Evolutionary conservation across 2,329 filamentous ascomycete genomes (phyloP).

Genomic region (Mycosphaerella sp.): DNA sequence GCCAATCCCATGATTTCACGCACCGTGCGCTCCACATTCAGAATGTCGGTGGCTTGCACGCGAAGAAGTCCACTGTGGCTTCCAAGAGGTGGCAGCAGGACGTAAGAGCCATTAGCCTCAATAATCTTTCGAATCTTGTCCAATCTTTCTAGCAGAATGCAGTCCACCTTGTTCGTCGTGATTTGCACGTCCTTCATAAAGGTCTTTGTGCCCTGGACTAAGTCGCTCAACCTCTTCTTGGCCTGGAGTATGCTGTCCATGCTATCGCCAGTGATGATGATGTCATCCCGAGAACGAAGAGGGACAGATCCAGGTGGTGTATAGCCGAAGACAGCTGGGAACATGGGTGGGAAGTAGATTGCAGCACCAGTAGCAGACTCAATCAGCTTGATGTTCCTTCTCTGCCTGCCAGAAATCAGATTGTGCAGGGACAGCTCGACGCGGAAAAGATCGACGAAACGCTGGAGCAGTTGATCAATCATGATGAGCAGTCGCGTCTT

Average conservation of each 20-base stretch:
- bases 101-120: conserved; percentile 91
- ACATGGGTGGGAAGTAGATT: conserved; percentile 95
- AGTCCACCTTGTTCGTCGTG: conserved; percentile 88
- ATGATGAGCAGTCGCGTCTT: conserved; percentile 95
- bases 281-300: conserved; percentile 76
- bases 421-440: conserved; percentile 85
- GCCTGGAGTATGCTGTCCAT: conserved; percentile 78
- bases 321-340: conserved; percentile 86
- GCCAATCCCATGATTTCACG: conserved; percentile 93
- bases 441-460: conserved; percentile 70
- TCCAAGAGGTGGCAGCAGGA: conserved; percentile 82
- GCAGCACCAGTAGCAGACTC: conserved; percentile 93
- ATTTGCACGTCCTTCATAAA: conserved; percentile 86
- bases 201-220: conserved; percentile 69
- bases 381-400: conserved; percentile 97
- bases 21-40: conserved; percentile 91
- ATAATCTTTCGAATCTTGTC: conserved; percentile 98
- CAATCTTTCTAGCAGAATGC: conserved; percentile 79
- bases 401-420: conserved; percentile 82
- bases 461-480: conserved; percentile 83
- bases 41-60: conserved; percentile 85
- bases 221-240: conserved; percentile 84
- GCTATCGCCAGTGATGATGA: conserved; percentile 90
- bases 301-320: conserved; percentile 68
- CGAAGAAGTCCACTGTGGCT: conserved; percentile 78